Base-by-base conservation (phyloP, 169 alveolate species). In the Amoebophrya sp. region DNA sequence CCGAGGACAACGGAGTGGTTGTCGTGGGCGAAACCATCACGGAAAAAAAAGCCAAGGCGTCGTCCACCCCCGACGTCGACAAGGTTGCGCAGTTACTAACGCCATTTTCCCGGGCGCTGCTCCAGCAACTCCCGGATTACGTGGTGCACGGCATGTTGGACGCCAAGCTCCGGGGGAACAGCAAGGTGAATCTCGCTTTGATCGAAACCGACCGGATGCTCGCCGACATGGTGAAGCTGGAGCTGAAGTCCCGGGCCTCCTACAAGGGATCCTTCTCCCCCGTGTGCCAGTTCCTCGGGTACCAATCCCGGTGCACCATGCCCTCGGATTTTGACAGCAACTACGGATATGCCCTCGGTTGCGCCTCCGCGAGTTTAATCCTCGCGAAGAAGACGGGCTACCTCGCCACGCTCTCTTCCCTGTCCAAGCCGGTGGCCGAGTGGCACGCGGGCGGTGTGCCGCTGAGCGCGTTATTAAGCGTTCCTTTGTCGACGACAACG, bases 241-340 rank as follows among this genome's bases (percentile, higher is more conserved):
- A 47, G 18, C 18, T 47, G 66, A 47, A 47, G 7, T 18, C 47
- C 41, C 91, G 89, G 91, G 90, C 89, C 32, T 39, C 47, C n/a
- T 92, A 55, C 93, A 92, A 92, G 77, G 93, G 93, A 77, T 55
- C 90, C 53, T 92, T 92, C 92, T 89, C 92, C 12, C 93, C 93
- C 0, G 93, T 92, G 39, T 92, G 93, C 90, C 93, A 92, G 89
- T 92, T 92, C 93, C 90, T 92, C 32, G 93, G 93, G 23, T 92
- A 92, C 55, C 93, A 92, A 91, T 89, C 93, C 2, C 93, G 93
- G 53, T 77, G 92, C 92, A 55, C 92, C 0, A 89, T 92, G 91
- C 93, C 93, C 25, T 89, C 92, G 14, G 91, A 92, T 77, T 92
- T 92, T 77, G 93, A 92, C 77, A 55, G 92, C 89, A 91, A 92